Evolutionary conservation across 2,329 filamentous ascomycete species (phyloP), one percentile per base, ranked within the genome.

Genomic region (Fusarium acutatum): DNA sequence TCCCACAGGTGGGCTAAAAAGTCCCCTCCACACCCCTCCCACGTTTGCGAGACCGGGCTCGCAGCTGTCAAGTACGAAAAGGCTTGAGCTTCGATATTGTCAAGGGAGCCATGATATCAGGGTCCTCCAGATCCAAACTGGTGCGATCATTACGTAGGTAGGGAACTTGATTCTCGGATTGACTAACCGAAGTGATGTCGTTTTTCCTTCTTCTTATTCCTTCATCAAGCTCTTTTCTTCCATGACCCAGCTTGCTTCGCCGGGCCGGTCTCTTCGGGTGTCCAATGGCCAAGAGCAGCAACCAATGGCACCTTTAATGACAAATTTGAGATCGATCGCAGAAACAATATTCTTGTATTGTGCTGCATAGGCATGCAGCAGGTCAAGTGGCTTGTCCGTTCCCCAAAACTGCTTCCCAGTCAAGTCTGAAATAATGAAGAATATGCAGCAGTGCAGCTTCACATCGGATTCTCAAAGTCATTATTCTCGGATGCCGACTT

Each of bases 1-100:
- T 72, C 58, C 65, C 64, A 65, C 69, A 60, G 54, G 67, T 67
- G 67, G 67, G 52, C 41, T 49, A 61, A 70, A 64, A 58, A 34
- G 30, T 35, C 30, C 46, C 67, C 40, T 65, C 46, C 54, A 65
- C 49, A 30, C 22, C 26, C 17, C 22, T 43, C 46, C 46, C 69
- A 72, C 47, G 32, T 58, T 56, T 30, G 60, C 40, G 47, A 26
- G 49, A 41, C 37, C 28, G 26, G 43, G 26, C 43, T 49, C 49
- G 34, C 30, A 67, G 34, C 44, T 67, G 52, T 65, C 52, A 58
- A 50, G 61, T 53, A 28, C 40, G n/a, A 26, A 35, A 57, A 43
- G 43, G 60, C 38, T 30, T 35, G 43, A 50, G 40, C 24, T 52
- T 46, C 26, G 28, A 10, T 47, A 54, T 38, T 49, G 15, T 4